Base-by-base conservation (phyloP, 129 eudicot species). In the Pittosporum tobira region DNA sequence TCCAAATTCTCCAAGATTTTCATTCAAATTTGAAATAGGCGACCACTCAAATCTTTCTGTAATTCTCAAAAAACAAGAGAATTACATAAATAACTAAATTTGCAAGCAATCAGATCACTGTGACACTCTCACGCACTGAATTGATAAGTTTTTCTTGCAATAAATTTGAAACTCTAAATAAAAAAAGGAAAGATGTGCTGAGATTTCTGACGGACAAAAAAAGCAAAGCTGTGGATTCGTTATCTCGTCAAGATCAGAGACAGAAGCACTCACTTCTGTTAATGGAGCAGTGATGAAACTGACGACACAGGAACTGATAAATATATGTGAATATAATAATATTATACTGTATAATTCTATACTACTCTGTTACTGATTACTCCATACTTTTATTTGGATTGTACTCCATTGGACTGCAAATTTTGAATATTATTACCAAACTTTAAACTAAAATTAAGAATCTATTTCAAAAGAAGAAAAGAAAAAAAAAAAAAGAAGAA, bases 191-290 rank as follows among this genome's bases (percentile, higher is more conserved):
- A 29, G 43, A 54, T 27, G 23, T 29, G n/a, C n/a, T 54, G 44
- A 12, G 61, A 56, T 56, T 45, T 31, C 61, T 56, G 43, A 31
- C 61, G 61, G 61, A 56, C 61, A 56, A 27, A 56, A 25, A 56
- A 56, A 31, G 44, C 61, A 56, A 56, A 56, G 61, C 43, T 55
- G 61, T 18, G 61, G 61, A 55, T 55, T 55, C 61, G 45, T 18
- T 55, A 55, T 55, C 61, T 29, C 42, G 43, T 55, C 61, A 8
- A n/a, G 9, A 52, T 52, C 34, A 28, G 20, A 45, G 5, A n/a
- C 7, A n/a, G 23, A 45, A 16, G 18, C 11, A 1, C 40, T 34
- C 11, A 6, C 11, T 12, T 12, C 40, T 34, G 40, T 9, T 9
- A 18, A 45, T 9, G 22, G 49, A 45, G 4, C 20, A 18, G 22